Evolutionary conservation across 1,284 basidiomycete species (phyloP), one percentile per base, ranked within the genome.

Genomic region (Puccinia hordei): DNA sequence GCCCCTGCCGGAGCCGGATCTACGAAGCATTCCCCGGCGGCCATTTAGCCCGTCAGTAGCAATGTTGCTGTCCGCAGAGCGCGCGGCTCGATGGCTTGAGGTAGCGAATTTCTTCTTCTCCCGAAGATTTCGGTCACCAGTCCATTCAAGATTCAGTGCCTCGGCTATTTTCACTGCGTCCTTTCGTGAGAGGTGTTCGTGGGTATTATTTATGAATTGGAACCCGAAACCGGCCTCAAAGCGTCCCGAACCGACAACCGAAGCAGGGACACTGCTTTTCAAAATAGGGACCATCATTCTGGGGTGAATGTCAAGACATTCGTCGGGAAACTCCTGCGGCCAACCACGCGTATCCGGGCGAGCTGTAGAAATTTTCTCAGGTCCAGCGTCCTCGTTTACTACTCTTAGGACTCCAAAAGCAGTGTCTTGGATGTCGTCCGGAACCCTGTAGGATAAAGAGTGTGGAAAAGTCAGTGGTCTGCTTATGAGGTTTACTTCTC

Each of bases 191-290:
- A 69, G 13, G 44, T 49, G 30, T 49, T 69, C 46, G 8, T 17
- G 19, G 9, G 77, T 33, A 55, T 55, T 46, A 38, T 72, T 55
- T 19, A 80, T 73, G 8, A 59, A 69, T 49, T 80, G 41, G 33
- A 73, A 80, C 0, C 77, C 77, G 35, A 80, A 80, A 15, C 68
- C 77, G 24, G 55, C 59, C n/a, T 69, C 17, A 17, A 80, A 63
- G 51, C 51, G 30, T 17, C 68, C 69, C 17, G 77, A 80, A 44
- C 77, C 77, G 5, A 49, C 66, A 13, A 80, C 77, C 24, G 51
- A 46, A 22, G 19, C 59, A 17, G 77, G 77, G 27, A 80, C 77
- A 63, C 68, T 71, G 1, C 57, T 27, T 30, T 59, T 69, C 30
- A 80, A 1, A 24, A 80, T 80, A 8, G 77, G 77, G 44, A 41